Evolutionary conservation across 2,329 filamentous ascomycete genomes (phyloP).

Genomic region (Talaromyces sp.): DNA sequence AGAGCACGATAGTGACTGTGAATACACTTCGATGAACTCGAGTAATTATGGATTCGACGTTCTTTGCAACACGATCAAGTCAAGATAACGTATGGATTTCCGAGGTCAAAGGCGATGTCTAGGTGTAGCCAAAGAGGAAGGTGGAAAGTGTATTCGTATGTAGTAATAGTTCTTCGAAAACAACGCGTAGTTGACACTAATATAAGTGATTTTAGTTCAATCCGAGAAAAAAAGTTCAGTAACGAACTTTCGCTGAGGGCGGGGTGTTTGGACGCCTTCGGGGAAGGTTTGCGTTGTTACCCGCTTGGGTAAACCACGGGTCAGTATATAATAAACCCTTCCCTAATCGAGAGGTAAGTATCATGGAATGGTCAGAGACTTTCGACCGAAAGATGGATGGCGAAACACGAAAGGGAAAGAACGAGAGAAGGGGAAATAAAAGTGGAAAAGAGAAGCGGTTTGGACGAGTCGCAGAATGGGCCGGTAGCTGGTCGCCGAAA

Average conservation of each 20-base stretch:
- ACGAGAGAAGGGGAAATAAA: constrained; percentile 6
- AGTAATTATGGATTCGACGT: not conserved
- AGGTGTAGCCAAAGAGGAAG: not conserved
- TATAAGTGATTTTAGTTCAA: constrained; percentile 1
- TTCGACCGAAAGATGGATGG: constrained; percentile 12
- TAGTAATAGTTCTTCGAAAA: not conserved
- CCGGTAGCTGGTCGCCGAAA: not conserved
- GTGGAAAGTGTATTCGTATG: not conserved
- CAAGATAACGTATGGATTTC: not conserved
- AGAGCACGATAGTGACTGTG: not conserved
- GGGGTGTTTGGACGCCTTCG: constrained; percentile 3
- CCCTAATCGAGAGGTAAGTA: not conserved
- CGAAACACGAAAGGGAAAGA: not conserved
- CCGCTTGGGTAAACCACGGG: constrained; percentile 14
- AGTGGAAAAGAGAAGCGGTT: constrained; percentile 9
- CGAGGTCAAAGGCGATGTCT: not conserved
- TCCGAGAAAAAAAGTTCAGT: not conserved
- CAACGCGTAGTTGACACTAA: constrained; percentile 2
- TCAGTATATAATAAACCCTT: not conserved
- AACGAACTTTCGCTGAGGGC: not conserved
- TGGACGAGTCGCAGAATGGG: not conserved
- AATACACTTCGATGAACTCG: not conserved
- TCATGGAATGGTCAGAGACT: constrained; percentile 17
- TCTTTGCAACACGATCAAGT: not conserved
- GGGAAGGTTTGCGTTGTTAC: constrained; percentile 5